A percentile compares a stretch with the other conserved stretches of the same genome.
These are phyloP conservation scores for Lyophyllum atratum DNA, from an alignment of 768 basidiomycete species.

Conservation along the genomic window DNA sequence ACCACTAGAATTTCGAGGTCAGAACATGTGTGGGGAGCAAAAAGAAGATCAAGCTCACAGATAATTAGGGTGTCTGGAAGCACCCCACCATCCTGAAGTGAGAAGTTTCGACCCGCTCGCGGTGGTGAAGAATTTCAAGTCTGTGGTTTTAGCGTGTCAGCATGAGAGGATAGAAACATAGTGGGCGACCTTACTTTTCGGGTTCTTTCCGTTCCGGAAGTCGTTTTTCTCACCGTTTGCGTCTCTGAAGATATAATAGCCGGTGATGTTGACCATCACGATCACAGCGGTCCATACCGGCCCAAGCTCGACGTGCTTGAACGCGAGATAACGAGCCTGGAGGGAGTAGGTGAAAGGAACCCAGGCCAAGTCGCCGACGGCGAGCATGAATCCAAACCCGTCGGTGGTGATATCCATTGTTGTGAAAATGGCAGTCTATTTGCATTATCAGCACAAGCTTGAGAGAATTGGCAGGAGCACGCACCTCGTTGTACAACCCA, in stretches of 20 bases:
- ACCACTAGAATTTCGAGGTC: slow-evolving; percentile 2
- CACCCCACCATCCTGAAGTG: slow-evolving; percentile 97
- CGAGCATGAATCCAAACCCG: slow-evolving; percentile 98
- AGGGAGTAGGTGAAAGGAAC: slow-evolving; percentile 94
- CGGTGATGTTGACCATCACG: slow-evolving; percentile 62
- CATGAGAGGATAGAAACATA: not conserved
- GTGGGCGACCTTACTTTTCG: slow-evolving; percentile 67
- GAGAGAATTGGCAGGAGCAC: slow-evolving; percentile 6
- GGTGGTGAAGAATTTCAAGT: slow-evolving; percentile 41
- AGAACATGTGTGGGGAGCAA: not conserved
- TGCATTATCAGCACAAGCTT: not conserved
- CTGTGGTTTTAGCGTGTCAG: slow-evolving; percentile 7
- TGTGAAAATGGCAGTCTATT: slow-evolving; percentile 82
- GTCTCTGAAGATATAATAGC: slow-evolving; percentile 89
- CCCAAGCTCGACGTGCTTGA: slow-evolving; percentile 80
- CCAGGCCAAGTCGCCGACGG: slow-evolving; percentile 90
- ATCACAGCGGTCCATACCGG: slow-evolving; percentile 56
- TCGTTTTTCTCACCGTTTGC: slow-evolving; percentile 95
- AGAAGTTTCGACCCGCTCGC: slow-evolving; percentile 87
- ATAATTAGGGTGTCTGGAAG: slow-evolving; percentile 92
- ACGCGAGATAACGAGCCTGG: slow-evolving; percentile 95
- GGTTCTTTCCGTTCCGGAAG: slow-evolving; percentile 91
- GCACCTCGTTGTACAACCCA: slow-evolving; percentile 86
- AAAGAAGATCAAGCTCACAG: slow-evolving; percentile 44
- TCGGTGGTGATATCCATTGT: slow-evolving; percentile 98